Base-by-base conservation (phyloP, 345 rosid species). In the Conringia planisiliqua region DNA sequence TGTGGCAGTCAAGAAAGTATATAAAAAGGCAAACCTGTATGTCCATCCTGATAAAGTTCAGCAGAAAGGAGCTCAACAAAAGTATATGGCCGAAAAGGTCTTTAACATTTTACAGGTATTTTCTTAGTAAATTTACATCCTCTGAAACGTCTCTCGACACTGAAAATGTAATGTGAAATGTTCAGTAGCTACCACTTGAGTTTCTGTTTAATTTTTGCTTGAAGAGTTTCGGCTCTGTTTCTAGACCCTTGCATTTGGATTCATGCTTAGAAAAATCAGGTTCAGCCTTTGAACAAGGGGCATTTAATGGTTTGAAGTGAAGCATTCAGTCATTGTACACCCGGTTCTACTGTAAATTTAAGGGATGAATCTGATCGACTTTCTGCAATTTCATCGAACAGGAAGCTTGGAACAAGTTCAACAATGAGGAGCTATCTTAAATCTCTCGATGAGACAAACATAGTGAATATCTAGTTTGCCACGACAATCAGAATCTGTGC, bases 361-460 rank as follows among this genome's bases (percentile, higher is more conserved):
- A 27, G 33, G 16, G 16, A 5, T 13, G 59, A 12, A 26, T 54
- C 17, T 54, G 8, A 52, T 11, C 9, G n/a, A 27, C 10, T 26
- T 27, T 54, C 10, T 27, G 30, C 18, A 27, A 27, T 54, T 7
- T 9, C 32, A 24, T 51, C 9, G 2, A 24, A 24, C 32, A 51
- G 57, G 32, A 51, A 54, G 59, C 59, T 2, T 52, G 58, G 58
- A 52, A 52, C 58, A 52, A 52, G 35, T 52, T 52, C 58, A 52
- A 26, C 9, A 26, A 52, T 26, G 58, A 52, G 35, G 58, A 52
- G 17, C 17, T 52, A 54, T 54, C 59, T 27, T 54, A 54, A 54
- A 52, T 52, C 9, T 52, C 3, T 5, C 11, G 26, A 20, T 50
- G 27, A 48, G 27, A 48, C 18, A 22, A 46, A 16, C 9, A 46